Conservation (phyloP, 1,139 yeast genomes). For the Spathaspora sp. region DNA sequence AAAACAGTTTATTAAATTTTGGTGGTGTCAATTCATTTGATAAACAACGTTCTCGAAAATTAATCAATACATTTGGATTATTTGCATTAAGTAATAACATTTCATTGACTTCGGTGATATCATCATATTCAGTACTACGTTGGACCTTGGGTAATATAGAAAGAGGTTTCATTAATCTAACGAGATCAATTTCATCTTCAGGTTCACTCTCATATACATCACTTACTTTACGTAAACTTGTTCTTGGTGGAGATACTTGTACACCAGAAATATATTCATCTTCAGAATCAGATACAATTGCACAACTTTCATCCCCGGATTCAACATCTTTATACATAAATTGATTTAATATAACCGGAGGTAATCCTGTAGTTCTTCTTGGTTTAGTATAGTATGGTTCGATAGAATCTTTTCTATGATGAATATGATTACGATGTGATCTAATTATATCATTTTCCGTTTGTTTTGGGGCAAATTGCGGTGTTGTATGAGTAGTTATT, state of each 20-base stretch:
- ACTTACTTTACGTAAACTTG: constrained; percentile 8
- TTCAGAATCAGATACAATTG: constrained; percentile 18
- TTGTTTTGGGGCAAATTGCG: background rate
- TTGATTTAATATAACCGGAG: constrained; percentile 9
- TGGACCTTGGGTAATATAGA: background rate
- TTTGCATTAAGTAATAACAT: constrained; percentile 5
- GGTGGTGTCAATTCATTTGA: constrained; percentile 13
- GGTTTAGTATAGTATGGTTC: constrained; percentile 12
- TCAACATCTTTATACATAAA: constrained; percentile 9
- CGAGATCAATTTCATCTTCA: constrained; percentile 2
- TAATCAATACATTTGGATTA: constrained; percentile 13
- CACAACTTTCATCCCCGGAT: constrained; percentile 6
- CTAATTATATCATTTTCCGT: background rate
- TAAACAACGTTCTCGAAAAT: constrained; percentile 10
- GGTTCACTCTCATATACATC: constrained; percentile 10
- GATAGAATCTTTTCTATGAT: constrained; percentile 8
- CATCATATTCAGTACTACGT: background rate
- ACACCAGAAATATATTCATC: constrained; percentile 9
- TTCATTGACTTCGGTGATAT: no score
- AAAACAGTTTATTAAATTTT: background rate
- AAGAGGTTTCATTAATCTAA: constrained; percentile 7
- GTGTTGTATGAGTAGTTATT: background rate
- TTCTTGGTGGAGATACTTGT: constrained; percentile 8
- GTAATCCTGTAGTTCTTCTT: constrained; percentile 7
- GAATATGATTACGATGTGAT: background rate